Base-by-base conservation (phyloP, 495 filamentous ascomycete species). In the Trichoderma virens region DNA sequence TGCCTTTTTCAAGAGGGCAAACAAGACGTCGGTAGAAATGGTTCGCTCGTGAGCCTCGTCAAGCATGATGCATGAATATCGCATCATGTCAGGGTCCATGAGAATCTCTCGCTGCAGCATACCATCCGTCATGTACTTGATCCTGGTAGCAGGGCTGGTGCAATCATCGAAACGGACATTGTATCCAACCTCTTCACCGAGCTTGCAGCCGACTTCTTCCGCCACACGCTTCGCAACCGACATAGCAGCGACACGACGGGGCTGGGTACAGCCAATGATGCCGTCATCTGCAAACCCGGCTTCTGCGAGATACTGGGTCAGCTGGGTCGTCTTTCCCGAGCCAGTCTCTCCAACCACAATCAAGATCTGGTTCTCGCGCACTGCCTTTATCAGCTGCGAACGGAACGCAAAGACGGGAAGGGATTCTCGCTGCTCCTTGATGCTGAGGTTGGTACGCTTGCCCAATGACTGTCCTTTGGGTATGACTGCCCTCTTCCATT, bases 101-200 rank as follows among this genome's bases (percentile, higher is more conserved):
- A 99, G 79, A 65, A 97, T 91, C 75, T 99, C 95, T 76, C 94
- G 80, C 76, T 98, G 88, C 69, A 99, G 84, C 89, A 98, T 99
- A 74, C 94, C 94, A 67, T 99, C 94, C 14, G 94, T 99, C 93
- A 98, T 97, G 76, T 98, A 99, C 77, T 98, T 98, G 79, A 99
- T 97, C 72, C 87, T 88, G 14, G 94, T 98, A 16, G 90, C 86
- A 1, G 92, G 87, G 67, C 87, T 90, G 0, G 94, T 97, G 70
- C 86, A 89, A 70, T 99, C 95, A 71, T 99, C 94, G 72, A 99
- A 99, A 72, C 94, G 89, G 72, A 99, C 97, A 0, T 92, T 97
- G 70, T 98, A 99, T 51, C 94, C 94, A 66, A 99, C 93, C 73
- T 97, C 93, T 38, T 92, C 83, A 34, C 95, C 95, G 0, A 99